phyloP scores from a whole-genome alignment of 768 basidiomycete species.

The Clitopilus hobsonii region DNA sequence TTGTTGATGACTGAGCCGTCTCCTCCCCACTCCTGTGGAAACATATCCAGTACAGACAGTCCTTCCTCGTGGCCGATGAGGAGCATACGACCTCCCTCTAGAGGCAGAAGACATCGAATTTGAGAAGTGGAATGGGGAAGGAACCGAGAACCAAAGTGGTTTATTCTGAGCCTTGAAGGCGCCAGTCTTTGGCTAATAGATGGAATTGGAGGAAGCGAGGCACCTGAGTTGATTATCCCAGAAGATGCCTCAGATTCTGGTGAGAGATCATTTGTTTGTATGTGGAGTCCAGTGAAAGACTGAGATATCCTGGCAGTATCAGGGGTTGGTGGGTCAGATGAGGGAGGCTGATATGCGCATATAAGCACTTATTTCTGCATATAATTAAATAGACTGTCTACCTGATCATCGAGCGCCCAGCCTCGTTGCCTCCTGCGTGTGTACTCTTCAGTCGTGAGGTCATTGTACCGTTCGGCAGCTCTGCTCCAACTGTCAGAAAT shows the following conservation, averaged over 20 bases:
- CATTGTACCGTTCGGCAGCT: conserved; percentile 79
- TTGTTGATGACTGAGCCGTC: conserved; percentile 41
- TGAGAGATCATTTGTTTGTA: conserved; percentile 39
- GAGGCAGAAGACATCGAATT: conserved; percentile 71
- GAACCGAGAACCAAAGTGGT: conserved; percentile 82
- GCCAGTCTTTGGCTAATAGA: conserved; percentile 45
- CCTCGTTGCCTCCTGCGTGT: conserved; percentile 57
- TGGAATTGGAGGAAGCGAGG: conserved; percentile 33
- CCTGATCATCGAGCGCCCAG: conserved; percentile 54
- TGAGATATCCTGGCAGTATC: neutral
- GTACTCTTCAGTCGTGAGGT: conserved; percentile 55
- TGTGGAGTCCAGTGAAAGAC: conserved; percentile 19
- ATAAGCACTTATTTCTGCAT: neutral
- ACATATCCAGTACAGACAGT: conserved; percentile 79
- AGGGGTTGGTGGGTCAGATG: neutral
- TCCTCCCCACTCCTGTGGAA: conserved; percentile 66
- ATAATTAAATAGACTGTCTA: conserved; percentile 1
- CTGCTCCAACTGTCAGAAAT: conserved; percentile 28
- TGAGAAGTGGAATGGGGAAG: conserved; percentile 73
- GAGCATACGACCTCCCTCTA: conserved; percentile 59
- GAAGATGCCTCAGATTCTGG: conserved; percentile 20
- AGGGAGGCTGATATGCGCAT: neutral
- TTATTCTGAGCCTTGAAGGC: conserved; percentile 64
- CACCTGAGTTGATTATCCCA: conserved; percentile 17
- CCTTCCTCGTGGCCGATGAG: conserved; percentile 79